Conservation (phyloP, 1,139 yeast genomes). For the Blastobotrys ciferrii region DNA sequence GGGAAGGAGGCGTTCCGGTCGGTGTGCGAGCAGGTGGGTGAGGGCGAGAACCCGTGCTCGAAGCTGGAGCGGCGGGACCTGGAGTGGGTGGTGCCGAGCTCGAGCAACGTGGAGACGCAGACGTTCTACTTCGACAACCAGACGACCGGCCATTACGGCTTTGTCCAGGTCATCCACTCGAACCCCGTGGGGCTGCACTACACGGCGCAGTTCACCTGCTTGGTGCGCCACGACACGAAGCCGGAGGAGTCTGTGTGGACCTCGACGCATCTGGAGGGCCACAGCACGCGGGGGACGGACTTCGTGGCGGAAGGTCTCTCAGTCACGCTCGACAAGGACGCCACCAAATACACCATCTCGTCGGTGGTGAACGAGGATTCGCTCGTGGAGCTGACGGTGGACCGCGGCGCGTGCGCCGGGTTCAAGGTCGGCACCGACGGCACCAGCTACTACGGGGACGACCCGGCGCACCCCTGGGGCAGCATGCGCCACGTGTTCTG, state of each 20-base stretch:
- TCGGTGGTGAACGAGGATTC: conserved; percentile 69
- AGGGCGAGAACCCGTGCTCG: conserved; percentile 51
- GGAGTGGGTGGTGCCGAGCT: conserved; percentile 68
- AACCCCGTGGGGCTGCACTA: conserved; percentile 85
- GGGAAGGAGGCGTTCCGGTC: conserved; percentile 90
- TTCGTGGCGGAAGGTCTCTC: conserved; percentile 65
- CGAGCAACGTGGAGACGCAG: conserved; percentile 92
- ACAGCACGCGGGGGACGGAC: conserved; percentile 70
- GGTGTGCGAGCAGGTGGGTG: conserved; percentile 58
- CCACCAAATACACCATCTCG: conserved; percentile 54
- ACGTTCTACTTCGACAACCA: conserved; percentile 79
- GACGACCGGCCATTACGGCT: conserved; percentile 67
- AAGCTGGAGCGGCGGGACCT: conserved; percentile 64
- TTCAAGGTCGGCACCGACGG: conserved; percentile 91
- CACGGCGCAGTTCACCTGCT: conserved; percentile 93
- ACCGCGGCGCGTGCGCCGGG: conserved; percentile 63
- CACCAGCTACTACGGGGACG: conserved; percentile 73
- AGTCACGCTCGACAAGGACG: conserved; percentile 59
- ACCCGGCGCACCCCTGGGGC: conserved; percentile 88
- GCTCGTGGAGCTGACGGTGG: conserved; percentile 65
- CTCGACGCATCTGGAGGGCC: conserved; percentile 82
- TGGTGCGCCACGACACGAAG: conserved; percentile 57
- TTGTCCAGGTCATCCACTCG: conserved; percentile 92
- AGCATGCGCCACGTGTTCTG: conserved; percentile 93
- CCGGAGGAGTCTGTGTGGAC: conserved; percentile 71